Conservation (phyloP, 306 rosid species). For the Citrullus amarus region DNA sequence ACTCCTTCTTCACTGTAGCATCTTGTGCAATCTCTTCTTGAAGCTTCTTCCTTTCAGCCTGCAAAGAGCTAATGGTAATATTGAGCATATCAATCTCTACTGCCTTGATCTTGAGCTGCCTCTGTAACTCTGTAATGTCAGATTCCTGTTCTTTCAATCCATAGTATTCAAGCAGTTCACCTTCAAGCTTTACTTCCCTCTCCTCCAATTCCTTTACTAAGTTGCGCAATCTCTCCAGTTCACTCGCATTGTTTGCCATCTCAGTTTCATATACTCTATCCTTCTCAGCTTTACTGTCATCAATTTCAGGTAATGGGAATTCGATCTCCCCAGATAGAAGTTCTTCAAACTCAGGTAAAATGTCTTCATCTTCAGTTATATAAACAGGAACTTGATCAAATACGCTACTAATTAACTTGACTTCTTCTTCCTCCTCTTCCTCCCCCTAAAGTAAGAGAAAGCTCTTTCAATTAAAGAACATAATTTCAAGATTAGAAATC, state of each 20-base stretch:
- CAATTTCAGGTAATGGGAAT: slow-evolving; percentile 31
- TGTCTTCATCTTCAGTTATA: slow-evolving; percentile 40
- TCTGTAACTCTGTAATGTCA: slow-evolving; percentile 59
- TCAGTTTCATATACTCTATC: slow-evolving; percentile 54
- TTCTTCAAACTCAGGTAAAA: slow-evolving; percentile 77
- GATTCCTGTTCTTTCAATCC: slow-evolving; percentile 96
- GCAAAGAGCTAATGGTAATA: slow-evolving; percentile 72
- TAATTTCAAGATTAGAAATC: slow-evolving; percentile 1
- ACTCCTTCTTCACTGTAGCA: slow-evolving; percentile 56
- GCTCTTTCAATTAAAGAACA: slow-evolving; percentile 16
- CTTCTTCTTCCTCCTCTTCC: slow-evolving; percentile 76
- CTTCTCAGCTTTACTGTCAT: slow-evolving; percentile 28
- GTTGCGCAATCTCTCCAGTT: slow-evolving; percentile 47
- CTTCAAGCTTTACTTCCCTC: slow-evolving; percentile 95
- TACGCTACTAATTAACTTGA: slow-evolving; percentile 71
- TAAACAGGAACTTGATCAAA: slow-evolving; percentile 41
- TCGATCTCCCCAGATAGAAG: slow-evolving; percentile 93
- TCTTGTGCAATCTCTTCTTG: slow-evolving; percentile 65
- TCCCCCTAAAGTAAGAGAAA: slow-evolving; percentile 21
- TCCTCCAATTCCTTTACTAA: slow-evolving; percentile 89
- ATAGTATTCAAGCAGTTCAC: slow-evolving; percentile 90
- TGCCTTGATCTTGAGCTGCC: slow-evolving; percentile 78
- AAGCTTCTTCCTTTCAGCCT: slow-evolving; percentile 83
- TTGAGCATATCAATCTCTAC: slow-evolving; percentile 82
- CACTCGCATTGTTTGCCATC: slow-evolving; percentile 74